Percentiles rank a stretch among this genome's conserved stretches.
phyloP scores from a whole-genome alignment of 345 rosid genomes.

The Clarkia xantiana region DNA sequence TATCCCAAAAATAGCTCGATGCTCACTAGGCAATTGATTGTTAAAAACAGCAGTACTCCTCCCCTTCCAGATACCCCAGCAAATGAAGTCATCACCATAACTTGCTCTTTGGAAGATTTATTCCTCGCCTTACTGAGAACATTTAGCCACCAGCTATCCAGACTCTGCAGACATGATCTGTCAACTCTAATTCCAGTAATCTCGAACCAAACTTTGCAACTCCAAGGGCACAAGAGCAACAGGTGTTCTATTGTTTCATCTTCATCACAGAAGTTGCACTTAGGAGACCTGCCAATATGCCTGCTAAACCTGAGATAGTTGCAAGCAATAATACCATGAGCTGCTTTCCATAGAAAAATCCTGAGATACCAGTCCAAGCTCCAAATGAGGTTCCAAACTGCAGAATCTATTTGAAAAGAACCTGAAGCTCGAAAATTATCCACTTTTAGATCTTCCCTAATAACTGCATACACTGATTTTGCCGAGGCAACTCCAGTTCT shows the following conservation, averaged over 20 bases:
- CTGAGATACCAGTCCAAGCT: neutral
- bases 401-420: neutral
- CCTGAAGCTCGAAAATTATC: neutral
- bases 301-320: neutral
- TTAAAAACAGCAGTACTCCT: neutral
- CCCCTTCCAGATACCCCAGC: neutral
- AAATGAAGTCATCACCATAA: neutral
- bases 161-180: too few species aligned
- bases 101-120: neutral
- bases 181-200: neutral
- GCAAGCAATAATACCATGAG: neutral
- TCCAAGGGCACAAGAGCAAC: neutral
- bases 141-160: neutral
- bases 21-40: too few species aligned
- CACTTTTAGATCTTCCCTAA: too few species aligned
- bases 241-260: neutral
- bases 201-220: neutral
- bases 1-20: too few species aligned
- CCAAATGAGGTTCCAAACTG: neutral
- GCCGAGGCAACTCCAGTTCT: too few species aligned
- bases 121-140: neutral
- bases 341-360: neutral
- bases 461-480: too few species aligned
- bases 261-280: neutral
- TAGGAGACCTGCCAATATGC: neutral